Evolutionary conservation across 1,284 basidiomycete genomes (phyloP), one percentile per base, ranked within the genome.

Genomic region (Cutaneotrichosporon arboriforme): DNA sequence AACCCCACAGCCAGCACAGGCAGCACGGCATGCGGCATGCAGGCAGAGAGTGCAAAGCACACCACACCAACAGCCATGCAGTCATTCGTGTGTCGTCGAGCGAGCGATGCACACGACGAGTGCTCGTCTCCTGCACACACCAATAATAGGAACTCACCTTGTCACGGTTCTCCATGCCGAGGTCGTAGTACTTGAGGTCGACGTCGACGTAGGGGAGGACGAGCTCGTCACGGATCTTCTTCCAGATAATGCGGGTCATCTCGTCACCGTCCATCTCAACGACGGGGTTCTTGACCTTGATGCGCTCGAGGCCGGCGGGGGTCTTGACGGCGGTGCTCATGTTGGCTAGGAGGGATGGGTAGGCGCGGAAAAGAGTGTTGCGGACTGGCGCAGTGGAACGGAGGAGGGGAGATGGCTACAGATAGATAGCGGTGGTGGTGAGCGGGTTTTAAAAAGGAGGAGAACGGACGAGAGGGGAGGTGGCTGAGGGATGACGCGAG

Each of bases 231-330:
- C 90, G 83, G 73, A 97, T 97, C 82, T 94, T 96, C 82, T 96
- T 90, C 93, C 93, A 97, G 75, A 97, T 96, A 66, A 96, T 92
- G 64, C 91, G 81, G 38, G 91, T 96, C 91, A 94, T 94, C 77
- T 96, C 91, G 76, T 96, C 91, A 49, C 91, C 91, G 74, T 96
- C 91, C 52, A 97, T 84, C 80, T 97, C 93, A 55, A 97, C 93
- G 57, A 98, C 84, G 18, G 94, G 92, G 71, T 93, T 91, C 68
- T 83, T 78, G 57, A 96, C 91, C 64, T 75, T 74, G 74, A 97
- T 96, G 51, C 66, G 63, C 50, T 69, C 66, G 23, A 62, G 45
- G 17, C 63, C 67, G 10, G 61, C 57, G 34, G 67, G 67, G 18
- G 65, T 65, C 38, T 60, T 46, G 14, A 48, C 18, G 41, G 45